These are phyloP conservation scores for Coemansia sp. DNA, from an alignment of 192 early-diverging fungal genomes.

Conservation along the genomic window DNA sequence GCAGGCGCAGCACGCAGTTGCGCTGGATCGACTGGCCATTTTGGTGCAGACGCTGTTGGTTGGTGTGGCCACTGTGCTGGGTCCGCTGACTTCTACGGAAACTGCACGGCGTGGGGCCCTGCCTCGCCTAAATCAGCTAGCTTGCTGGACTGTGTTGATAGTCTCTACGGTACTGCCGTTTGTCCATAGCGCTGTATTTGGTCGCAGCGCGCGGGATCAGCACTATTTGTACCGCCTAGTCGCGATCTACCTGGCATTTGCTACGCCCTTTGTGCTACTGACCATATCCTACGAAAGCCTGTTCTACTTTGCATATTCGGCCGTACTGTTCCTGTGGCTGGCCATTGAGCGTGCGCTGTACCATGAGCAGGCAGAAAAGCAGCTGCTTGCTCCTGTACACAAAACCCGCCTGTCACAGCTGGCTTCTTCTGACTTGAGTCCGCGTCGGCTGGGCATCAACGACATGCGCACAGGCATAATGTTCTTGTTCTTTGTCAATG, in stretches of 20 bases:
- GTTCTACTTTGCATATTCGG: slow-evolving; percentile 82
- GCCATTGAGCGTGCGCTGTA: slow-evolving; percentile 64
- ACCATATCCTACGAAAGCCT: slow-evolving; percentile 87
- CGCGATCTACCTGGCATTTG: slow-evolving; percentile 83
- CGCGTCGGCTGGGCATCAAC: slow-evolving; percentile 51
- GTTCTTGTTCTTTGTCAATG: slow-evolving; percentile 88
- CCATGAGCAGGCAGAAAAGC: slow-evolving; percentile 40
- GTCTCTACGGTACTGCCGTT: slow-evolving; percentile 43
- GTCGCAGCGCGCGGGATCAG: slow-evolving; percentile 51
- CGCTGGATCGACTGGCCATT: slow-evolving; percentile 32
- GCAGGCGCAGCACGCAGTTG: slow-evolving; percentile 25
- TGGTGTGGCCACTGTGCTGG: slow-evolving; percentile 41
- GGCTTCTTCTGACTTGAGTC: slow-evolving; percentile 7
- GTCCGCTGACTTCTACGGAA: slow-evolving; percentile 33
- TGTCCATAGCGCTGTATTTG: slow-evolving; percentile 46
- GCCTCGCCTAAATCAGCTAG: slow-evolving; percentile 35
- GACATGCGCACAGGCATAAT: slow-evolving; percentile 65
- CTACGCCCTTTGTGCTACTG: slow-evolving; percentile 80
- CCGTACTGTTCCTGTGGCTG: slow-evolving; percentile 73
- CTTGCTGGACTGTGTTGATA: slow-evolving; percentile 47
- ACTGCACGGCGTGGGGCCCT: slow-evolving; percentile 40
- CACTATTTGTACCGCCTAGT: slow-evolving; percentile 78
- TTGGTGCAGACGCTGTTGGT: slow-evolving; percentile 44
- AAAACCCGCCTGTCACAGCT: slow-evolving; percentile 38
- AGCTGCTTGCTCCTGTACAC: slow-evolving; percentile 30